Evolutionary conservation across 257 asterid genomes (phyloP).

Genomic region (Solanum acaule): DNA sequence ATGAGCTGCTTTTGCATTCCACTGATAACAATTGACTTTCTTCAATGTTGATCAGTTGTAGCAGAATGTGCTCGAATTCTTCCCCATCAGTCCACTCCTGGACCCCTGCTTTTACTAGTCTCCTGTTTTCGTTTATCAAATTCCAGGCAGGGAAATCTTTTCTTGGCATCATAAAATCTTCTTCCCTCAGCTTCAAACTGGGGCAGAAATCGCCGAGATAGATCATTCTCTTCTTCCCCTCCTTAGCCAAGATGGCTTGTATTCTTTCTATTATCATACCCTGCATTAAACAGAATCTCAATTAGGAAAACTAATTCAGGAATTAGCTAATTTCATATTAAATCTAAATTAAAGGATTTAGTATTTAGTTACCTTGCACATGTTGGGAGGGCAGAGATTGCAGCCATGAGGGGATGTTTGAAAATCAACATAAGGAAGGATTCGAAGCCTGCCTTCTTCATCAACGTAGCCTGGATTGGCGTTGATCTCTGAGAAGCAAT

Average conservation of each 20-base stretch:
- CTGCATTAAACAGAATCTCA: slow-evolving; percentile 10
- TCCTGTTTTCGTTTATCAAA: slow-evolving; percentile 36
- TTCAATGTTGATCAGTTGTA: slow-evolving; percentile 27
- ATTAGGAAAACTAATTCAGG: neutral
- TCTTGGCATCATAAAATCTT: slow-evolving; percentile 71
- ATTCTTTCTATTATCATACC: slow-evolving; percentile 54
- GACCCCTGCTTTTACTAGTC: slow-evolving; percentile 28
- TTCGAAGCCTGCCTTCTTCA: neutral
- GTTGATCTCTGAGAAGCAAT: slow-evolving; percentile 8
- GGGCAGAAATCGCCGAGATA: slow-evolving; percentile 63
- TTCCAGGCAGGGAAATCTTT: slow-evolving; percentile 69
- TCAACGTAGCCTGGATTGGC: slow-evolving; percentile 3
- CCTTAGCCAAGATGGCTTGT: slow-evolving; percentile 34
- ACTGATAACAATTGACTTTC: slow-evolving; percentile 11
- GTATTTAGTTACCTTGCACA: slow-evolving; percentile 31
- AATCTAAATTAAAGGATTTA: neutral
- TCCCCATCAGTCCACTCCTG: slow-evolving; percentile 62
- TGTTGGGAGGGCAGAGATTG: slow-evolving; percentile 40
- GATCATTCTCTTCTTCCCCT: slow-evolving; percentile 48
- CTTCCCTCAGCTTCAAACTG: slow-evolving; percentile 29
- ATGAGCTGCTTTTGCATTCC: slow-evolving; percentile 11
- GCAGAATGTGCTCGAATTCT: slow-evolving; percentile 35
- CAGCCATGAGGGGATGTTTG: slow-evolving; percentile 25
- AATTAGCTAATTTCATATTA: neutral
- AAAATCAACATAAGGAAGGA: slow-evolving; percentile 16